Base-by-base conservation (phyloP, 371 early-diverging fungal genomes). In the Mortierella sp. region DNA sequence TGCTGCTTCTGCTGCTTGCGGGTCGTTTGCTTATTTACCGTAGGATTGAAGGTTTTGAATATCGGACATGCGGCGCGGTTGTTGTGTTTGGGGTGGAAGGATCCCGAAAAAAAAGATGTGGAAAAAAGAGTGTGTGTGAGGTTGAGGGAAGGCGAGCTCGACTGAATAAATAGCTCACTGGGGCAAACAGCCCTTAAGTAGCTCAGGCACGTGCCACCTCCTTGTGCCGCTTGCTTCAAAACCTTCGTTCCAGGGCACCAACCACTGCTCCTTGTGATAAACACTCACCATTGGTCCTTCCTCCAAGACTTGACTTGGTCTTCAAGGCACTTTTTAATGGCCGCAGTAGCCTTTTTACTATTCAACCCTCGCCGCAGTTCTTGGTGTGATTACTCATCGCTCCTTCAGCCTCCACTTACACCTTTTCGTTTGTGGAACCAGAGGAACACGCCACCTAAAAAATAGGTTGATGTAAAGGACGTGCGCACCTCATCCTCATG, bases 41-140 rank as follows among this genome's bases (percentile, higher is more conserved):
- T 80, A 83, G 74, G 80, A 70, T 43, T 83, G 84, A 43, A 83
- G 67, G 75, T 83, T 83, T 77, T 83, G 84, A 75, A 83, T 80
- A 71, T 80, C 80, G 77, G 84, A 83, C 84, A 83, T 83, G 84
- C 74, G 79, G 76, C 51, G 79, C 67, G 67, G 67, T 67, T 67
- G 67, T 67, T 61, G 61, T 16, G 73, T 70, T 54, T 69, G 54
- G 72, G 46, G 54, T 61, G 74, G 67, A 71, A 50, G 46, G n/a
- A 54, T 54, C 40, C 61, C 73, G 28, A 74, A 73, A 55, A 44
- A 72, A 51, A 50, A 31, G 55, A 70, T 61, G 48, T 46, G 51
- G 71, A 40, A 55, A 44, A 71, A 28, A 71, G 43, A 51, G 31
- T n/a, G 40, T 72, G 40, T 6, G 26, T 50, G 72, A 48, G 3